A percentile compares a stretch with the other conserved stretches of the same genome.
phyloP scores from a whole-genome alignment of 306 rosid species.

The Senna siamea region DNA sequence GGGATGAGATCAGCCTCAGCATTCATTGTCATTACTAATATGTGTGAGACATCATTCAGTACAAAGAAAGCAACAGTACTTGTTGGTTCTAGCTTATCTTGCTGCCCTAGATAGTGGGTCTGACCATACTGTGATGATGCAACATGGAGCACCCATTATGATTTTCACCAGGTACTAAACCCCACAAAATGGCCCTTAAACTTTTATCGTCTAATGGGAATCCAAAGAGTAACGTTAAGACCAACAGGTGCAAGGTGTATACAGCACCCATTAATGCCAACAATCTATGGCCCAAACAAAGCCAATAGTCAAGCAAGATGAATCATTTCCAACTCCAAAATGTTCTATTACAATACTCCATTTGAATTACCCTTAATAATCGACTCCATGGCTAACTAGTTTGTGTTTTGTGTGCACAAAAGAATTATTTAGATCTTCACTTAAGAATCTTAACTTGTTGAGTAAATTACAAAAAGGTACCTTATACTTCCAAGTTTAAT shows the following conservation, averaged over 20 bases:
- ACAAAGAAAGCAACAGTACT: slow-evolving; percentile 46
- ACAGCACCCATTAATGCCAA: slow-evolving; percentile 22
- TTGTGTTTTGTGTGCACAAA: neutral
- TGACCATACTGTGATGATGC: slow-evolving; percentile 42
- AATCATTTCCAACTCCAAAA: slow-evolving; percentile 18
- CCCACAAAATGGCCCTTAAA: slow-evolving; percentile 48
- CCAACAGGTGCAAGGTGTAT: slow-evolving; percentile 23
- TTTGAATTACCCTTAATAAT: neutral
- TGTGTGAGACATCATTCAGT: slow-evolving; percentile 34
- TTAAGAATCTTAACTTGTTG: too few relatives aligned
- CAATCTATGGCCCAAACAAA: slow-evolving; percentile 40
- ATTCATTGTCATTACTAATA: slow-evolving; percentile 32
- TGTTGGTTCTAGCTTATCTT: slow-evolving; percentile 41
- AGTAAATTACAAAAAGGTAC: too few relatives aligned
- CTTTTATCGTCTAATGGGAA: slow-evolving; percentile 46
- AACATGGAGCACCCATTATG: slow-evolving; percentile 51
- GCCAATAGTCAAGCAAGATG: slow-evolving; percentile 31
- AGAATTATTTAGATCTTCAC: too few relatives aligned
- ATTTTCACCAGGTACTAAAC: slow-evolving; percentile 35
- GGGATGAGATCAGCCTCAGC: slow-evolving; percentile 24
- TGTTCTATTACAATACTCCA: neutral
- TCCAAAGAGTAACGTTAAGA: slow-evolving; percentile 49
- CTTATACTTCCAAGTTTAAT: too few relatives aligned
- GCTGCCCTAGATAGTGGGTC: slow-evolving; percentile 47
- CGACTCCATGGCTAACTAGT: neutral